Evolutionary conservation across 495 filamentous ascomycete species (phyloP).

Genomic region (Lasiosphaeria miniovina): DNA sequence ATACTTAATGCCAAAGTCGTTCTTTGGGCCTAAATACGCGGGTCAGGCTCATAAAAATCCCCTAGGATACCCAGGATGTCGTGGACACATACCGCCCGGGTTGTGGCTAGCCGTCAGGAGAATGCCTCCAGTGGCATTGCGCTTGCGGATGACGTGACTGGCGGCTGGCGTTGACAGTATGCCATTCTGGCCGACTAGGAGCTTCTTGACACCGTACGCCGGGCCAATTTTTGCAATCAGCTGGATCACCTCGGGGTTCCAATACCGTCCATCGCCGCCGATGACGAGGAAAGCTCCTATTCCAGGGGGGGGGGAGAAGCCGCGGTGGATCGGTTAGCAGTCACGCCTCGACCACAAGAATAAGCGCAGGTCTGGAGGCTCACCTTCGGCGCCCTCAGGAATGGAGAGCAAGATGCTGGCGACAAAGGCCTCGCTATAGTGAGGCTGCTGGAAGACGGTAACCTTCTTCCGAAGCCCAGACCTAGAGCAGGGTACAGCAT

Average conservation of each 20-base stretch:
- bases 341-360: no score
- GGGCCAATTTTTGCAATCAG: conserved; percentile 95
- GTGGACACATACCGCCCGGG: conserved; percentile 75
- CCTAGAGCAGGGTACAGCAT: conserved; percentile 43
- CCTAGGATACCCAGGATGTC: neutral
- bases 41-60: neutral
- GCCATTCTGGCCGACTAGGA: conserved; percentile 90
- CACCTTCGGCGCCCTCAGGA: conserved; percentile 79
- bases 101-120: conserved; percentile 97
- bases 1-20: conserved; percentile 99
- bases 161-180: conserved; percentile 95
- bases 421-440: conserved; percentile 96
- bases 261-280: conserved; percentile 95
- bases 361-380: neutral
- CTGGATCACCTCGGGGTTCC: conserved; percentile 93
- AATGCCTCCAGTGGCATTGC: conserved; percentile 93
- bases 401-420: conserved; percentile 92
- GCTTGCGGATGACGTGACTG: conserved; percentile 89
- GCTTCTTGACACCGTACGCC: conserved; percentile 98
- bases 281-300: conserved; percentile 85
- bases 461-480: conserved; percentile 99
- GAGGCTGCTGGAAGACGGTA: conserved; percentile 87
- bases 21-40: conserved; percentile 64
- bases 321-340: neutral
- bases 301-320: neutral